These are phyloP conservation scores for Sugiyamaella sp. DNA, from an alignment of 1,139 yeast species.

Conservation along the genomic window DNA sequence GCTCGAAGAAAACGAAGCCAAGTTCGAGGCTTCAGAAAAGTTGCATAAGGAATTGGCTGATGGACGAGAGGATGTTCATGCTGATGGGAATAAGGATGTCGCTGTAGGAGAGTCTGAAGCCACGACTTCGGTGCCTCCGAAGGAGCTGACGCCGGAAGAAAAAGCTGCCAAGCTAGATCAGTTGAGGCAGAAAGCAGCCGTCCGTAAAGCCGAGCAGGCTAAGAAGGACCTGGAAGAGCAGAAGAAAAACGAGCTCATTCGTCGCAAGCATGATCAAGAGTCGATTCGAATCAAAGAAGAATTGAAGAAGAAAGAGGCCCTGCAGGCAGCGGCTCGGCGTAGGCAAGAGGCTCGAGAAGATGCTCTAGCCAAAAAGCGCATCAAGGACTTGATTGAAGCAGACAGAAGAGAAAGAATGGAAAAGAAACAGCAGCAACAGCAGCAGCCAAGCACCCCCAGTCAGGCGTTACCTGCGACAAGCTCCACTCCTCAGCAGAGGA, in stretches of 20 bases:
- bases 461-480: neutral
- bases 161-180: constrained; percentile 38
- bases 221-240: constrained; percentile 39
- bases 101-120: constrained; percentile 1
- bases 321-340: constrained; percentile 41
- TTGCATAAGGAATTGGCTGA: constrained; percentile 20
- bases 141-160: constrained; percentile 39
- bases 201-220: constrained; percentile 38
- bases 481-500: constrained; percentile 24
- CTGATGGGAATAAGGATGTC: constrained; percentile 16
- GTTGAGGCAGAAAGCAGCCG: constrained; percentile 38
- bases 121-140: constrained; percentile 22
- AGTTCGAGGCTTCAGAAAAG: constrained; percentile 23
- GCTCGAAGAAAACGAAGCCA: constrained; percentile 39
- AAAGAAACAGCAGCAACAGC: constrained; percentile 24
- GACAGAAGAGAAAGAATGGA: constrained; percentile 42
- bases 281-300: constrained; percentile 39
- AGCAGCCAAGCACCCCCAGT: neutral
- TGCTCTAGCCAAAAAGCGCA: constrained; percentile 40
- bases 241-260: constrained; percentile 38
- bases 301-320: constrained; percentile 40
- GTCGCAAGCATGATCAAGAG: constrained; percentile 40
- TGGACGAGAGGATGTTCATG: constrained; percentile 12
- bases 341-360: constrained; percentile 42
- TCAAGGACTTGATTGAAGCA: constrained; percentile 44